Evolutionary conservation across 768 basidiomycete genomes (phyloP).

Genomic region (Neoboletus magnificus): DNA sequence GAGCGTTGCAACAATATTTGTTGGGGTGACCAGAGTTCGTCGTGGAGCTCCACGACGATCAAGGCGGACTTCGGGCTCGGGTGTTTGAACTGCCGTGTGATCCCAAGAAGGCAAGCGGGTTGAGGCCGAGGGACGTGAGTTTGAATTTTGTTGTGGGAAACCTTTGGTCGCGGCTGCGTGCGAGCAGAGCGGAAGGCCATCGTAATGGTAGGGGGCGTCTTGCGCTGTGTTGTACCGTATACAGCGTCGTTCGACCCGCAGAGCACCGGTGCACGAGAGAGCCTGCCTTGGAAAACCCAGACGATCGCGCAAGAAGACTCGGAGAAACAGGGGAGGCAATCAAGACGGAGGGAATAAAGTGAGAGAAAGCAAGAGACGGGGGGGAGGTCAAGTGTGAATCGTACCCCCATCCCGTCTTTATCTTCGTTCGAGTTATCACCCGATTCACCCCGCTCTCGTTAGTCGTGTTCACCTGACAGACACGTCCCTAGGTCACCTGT

Average conservation of each 20-base stretch:
- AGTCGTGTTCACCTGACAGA: conserved; percentile 19
- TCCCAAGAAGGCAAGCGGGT: not conserved
- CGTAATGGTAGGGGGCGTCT: not conserved
- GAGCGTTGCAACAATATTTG: not conserved
- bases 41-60: not conserved
- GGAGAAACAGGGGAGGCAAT: not conserved
- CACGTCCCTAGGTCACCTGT: conserved; percentile 12
- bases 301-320: not conserved
- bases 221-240: not conserved
- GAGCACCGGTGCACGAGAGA: no score
- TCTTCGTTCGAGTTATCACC: conserved; percentile 12
- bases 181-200: not conserved
- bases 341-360: not conserved
- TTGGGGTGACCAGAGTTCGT: not conserved
- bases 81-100: not conserved
- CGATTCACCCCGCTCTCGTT: conserved; percentile 10
- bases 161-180: not conserved
- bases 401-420: conserved; percentile 7
- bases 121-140: not conserved
- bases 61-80: not conserved
- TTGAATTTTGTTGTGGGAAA: not conserved
- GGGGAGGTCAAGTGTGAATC: not conserved
- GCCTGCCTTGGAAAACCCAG: not conserved
- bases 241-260: not conserved
- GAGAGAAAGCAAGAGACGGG: not conserved